Percentiles rank a stretch among this genome's conserved stretches.
phyloP scores from a whole-genome alignment of 768 basidiomycete species.

The Podaxis pistillaris region DNA sequence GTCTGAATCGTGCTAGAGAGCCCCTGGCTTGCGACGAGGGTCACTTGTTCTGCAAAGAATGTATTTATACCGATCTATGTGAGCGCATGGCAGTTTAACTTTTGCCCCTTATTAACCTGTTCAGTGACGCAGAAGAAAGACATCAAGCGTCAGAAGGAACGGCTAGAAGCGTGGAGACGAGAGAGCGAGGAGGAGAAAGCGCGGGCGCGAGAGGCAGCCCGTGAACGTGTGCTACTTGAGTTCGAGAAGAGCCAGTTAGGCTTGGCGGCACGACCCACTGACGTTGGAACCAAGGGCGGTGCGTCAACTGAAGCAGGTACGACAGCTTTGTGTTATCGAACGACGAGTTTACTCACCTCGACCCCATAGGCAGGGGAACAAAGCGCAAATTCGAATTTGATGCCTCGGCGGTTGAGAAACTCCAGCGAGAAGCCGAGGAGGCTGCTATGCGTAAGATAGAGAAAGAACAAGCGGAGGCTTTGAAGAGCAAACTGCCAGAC shows the following conservation, averaged over 20 bases:
- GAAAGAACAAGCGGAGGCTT: constrained; percentile 78
- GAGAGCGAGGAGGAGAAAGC: constrained; percentile 81
- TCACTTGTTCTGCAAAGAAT: constrained; percentile 96
- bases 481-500: constrained; percentile 89
- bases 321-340: not conserved
- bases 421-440: constrained; percentile 84
- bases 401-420: constrained; percentile 61
- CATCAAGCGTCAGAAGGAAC: constrained; percentile 87
- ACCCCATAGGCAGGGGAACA: constrained; percentile 48
- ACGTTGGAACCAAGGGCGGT: constrained; percentile 39
- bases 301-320: constrained; percentile 34
- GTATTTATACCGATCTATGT: constrained; percentile 84
- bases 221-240: constrained; percentile 86
- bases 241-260: constrained; percentile 87
- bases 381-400: constrained; percentile 91
- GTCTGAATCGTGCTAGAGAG: constrained; percentile 78
- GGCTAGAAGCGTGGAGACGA: constrained; percentile 67
- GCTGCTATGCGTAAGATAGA: constrained; percentile 82
- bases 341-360: not conserved
- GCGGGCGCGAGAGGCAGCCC: constrained; percentile 67
- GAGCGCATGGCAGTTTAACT: constrained; percentile 27
- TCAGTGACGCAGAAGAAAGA: constrained; percentile 87
- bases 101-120: constrained; percentile 13
- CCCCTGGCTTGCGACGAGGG: constrained; percentile 84
- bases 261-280: constrained; percentile 46